phyloP scores from a whole-genome alignment of 2,329 filamentous ascomycete species.

The Colletotrichum euphorbiae region DNA sequence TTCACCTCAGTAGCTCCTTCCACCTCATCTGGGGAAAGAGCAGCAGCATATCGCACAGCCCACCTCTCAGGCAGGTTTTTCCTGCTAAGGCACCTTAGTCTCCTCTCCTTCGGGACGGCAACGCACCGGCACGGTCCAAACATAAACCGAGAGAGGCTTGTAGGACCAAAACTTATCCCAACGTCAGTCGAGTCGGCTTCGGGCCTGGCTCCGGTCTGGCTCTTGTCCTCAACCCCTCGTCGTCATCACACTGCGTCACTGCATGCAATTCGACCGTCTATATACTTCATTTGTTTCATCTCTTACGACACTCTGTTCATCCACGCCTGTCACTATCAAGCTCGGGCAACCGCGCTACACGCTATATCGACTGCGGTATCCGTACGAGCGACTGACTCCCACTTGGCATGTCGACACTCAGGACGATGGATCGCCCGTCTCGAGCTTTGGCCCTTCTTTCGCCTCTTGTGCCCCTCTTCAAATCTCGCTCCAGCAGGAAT shows the following conservation, averaged over 20 bases:
- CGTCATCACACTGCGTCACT: constrained; percentile 8
- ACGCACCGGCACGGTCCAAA: constrained; percentile 27
- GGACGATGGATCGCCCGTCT: background rate
- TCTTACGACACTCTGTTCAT: background rate
- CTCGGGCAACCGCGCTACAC: constrained; percentile 7
- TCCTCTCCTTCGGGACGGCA: constrained; percentile 2
- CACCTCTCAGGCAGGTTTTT: background rate
- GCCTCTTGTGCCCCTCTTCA: constrained; percentile 15
- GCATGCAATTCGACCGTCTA: constrained; percentile 26
- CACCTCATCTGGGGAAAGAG: too few species aligned
- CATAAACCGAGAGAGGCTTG: constrained; percentile 14
- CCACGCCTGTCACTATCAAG: background rate
- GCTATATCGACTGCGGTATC: background rate
- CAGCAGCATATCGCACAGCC: background rate
- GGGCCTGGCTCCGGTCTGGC: constrained; percentile 21
- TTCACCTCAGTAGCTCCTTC: background rate
- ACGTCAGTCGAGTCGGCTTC: constrained; percentile 31
- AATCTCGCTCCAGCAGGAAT: constrained; percentile 20
- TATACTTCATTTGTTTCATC: constrained; percentile 21
- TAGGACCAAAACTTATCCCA: constrained; percentile 28
- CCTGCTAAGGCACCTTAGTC: background rate
- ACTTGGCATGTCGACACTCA: constrained; percentile 12
- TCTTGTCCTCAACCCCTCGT: background rate
- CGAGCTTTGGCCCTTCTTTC: background rate
- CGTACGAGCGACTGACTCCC: constrained; percentile 2